Conservation (phyloP, 2,329 filamentous ascomycete species). For the Fusarium hainanense region DNA sequence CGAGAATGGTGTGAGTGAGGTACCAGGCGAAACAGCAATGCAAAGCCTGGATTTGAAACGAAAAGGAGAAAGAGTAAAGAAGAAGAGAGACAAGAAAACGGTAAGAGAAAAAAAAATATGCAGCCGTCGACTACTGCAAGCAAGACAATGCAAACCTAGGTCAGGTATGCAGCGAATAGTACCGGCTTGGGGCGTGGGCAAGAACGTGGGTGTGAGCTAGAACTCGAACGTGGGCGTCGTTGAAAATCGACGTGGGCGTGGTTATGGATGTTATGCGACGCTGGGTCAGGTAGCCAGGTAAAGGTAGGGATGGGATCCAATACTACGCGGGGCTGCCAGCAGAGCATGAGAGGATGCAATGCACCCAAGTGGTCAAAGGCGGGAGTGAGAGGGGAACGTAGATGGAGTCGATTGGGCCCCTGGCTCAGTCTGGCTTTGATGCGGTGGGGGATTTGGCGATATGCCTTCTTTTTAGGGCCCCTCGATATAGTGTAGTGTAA, state of each 20-base stretch:
- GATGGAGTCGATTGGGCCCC: constrained; percentile 37
- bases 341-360: constrained; percentile 49
- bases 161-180: constrained; percentile 25
- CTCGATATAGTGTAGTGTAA: constrained; percentile 3
- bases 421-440: constrained; percentile 16
- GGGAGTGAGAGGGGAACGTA: constrained; percentile 34
- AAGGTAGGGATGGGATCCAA: constrained; percentile 27
- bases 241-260: constrained; percentile 28
- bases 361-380: constrained; percentile 45
- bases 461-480: neutral
- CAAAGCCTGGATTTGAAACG: constrained; percentile 11
- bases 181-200: constrained; percentile 35
- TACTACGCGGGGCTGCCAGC: constrained; percentile 49
- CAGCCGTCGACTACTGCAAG: constrained; percentile 39
- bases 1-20: constrained; percentile 26
- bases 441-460: constrained; percentile 26
- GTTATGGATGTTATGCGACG: constrained; percentile 28
- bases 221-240: constrained; percentile 10
- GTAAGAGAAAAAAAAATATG: constrained; percentile 39
- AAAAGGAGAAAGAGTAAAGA: constrained; percentile 31
- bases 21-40: constrained; percentile 26
- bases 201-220: constrained; percentile 19
- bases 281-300: constrained; percentile 19
- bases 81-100: constrained; percentile 42
- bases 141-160: constrained; percentile 25